A percentile compares a stretch with the other conserved stretches of the same genome.
phyloP scores from a whole-genome alignment of 495 filamentous ascomycete genomes.

The Podospora pseudoanserina region DNA sequence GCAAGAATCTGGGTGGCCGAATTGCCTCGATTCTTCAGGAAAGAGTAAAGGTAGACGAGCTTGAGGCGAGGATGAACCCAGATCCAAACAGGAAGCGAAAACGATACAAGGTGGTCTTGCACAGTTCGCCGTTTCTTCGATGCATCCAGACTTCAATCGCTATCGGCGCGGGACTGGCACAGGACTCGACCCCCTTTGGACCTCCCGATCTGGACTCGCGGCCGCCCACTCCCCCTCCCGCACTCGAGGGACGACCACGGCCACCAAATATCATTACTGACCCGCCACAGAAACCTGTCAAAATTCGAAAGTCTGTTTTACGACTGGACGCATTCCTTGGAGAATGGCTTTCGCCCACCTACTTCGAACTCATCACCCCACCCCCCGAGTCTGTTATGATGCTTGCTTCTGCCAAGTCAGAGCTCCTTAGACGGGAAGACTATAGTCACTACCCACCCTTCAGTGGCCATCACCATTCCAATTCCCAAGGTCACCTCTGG shows the following conservation, averaged over 20 bases:
- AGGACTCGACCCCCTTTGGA: constrained; percentile 46
- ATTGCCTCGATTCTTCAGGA: constrained; percentile 70
- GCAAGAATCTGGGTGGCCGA: constrained; percentile 69
- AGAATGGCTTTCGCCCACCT: constrained; percentile 91
- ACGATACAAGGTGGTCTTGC: constrained; percentile 76
- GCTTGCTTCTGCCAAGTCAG: constrained; percentile 81
- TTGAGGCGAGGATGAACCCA: constrained; percentile 16
- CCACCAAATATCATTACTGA: constrained; percentile 15
- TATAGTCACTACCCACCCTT: constrained; percentile 48
- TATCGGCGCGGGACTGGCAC: constrained; percentile 81
- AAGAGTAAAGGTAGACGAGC: constrained; percentile 39
- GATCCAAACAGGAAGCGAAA: constrained; percentile 41
- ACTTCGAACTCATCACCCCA: constrained; percentile 87
- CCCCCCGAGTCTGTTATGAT: constrained; percentile 82
- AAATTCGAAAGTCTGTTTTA: constrained; percentile 54
- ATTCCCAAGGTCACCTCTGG: constrained; percentile 41
- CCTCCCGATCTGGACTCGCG: constrained; percentile 21
- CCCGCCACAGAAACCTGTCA: background rate
- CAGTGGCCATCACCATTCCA: constrained; percentile 32
- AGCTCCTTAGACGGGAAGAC: constrained; percentile 69
- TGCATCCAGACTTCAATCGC: constrained; percentile 91
- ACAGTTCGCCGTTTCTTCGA: constrained; percentile 86
- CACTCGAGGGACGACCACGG: constrained; percentile 13
- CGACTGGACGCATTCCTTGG: constrained; percentile 90
- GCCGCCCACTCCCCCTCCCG: constrained; percentile 15